These are phyloP conservation scores for Curvularia spicifera DNA, from an alignment of 2,329 filamentous ascomycete species.

Conservation along the genomic window DNA sequence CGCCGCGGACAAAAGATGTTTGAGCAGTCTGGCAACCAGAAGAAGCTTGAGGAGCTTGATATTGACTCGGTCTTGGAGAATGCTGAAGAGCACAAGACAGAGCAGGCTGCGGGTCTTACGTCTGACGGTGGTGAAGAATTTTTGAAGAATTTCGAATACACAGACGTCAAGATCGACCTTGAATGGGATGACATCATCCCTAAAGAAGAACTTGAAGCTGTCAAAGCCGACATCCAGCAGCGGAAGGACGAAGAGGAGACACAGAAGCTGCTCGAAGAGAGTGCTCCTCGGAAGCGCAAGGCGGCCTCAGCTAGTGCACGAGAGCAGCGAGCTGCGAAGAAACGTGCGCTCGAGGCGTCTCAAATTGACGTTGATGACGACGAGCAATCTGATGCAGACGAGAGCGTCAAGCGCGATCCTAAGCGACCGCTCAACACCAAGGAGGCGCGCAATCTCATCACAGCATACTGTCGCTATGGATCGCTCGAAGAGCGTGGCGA, in stretches of 20 bases:
- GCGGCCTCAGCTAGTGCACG: conserved; percentile 66
- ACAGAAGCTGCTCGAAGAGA: conserved; percentile 81
- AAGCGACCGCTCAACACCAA: conserved; percentile 90
- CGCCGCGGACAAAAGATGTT: conserved; percentile 99
- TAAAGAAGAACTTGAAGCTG: conserved; percentile 84
- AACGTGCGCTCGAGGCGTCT: conserved; percentile 71
- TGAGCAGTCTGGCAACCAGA: conserved; percentile 94
- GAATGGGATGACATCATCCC: conserved; percentile 99
- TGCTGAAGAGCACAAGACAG: conserved; percentile 95
- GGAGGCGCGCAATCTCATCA: conserved; percentile 89
- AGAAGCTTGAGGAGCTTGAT: conserved; percentile 94
- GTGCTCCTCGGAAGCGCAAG: conserved; percentile 77
- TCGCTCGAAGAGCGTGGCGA: conserved; percentile 86
- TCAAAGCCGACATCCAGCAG: conserved; percentile 88
- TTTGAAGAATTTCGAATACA: conserved; percentile 86
- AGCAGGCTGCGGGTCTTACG: conserved; percentile 91
- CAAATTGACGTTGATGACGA: conserved; percentile 68
- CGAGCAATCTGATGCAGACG: conserved; percentile 48
- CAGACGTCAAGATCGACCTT: conserved; percentile 94
- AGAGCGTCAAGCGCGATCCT: conserved; percentile 71
- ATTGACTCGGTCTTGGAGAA: conserved; percentile 97
- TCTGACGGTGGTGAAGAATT: conserved; percentile 98
- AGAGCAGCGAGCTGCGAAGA: conserved; percentile 72
- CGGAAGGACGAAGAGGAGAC: conserved; percentile 84
- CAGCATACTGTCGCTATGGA: conserved; percentile 88